A percentile compares a stretch with the other conserved stretches of the same genome.
These are phyloP conservation scores for Magnusiomyces tetraspermus DNA, from an alignment of 1,139 yeast genomes.

Conservation along the genomic window DNA sequence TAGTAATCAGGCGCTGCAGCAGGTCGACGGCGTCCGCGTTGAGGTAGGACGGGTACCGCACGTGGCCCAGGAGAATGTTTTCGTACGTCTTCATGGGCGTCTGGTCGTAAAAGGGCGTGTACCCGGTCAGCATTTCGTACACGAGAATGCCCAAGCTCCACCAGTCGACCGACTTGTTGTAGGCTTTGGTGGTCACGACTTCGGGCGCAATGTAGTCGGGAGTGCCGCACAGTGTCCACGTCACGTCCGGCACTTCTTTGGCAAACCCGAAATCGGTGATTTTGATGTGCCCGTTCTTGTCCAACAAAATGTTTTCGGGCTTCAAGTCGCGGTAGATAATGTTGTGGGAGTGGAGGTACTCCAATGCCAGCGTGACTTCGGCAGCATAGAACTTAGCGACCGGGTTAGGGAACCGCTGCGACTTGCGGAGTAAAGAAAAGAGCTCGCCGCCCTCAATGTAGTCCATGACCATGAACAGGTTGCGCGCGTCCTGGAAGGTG, in stretches of 20 bases:
- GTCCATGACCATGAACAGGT: slow-evolving; percentile 94
- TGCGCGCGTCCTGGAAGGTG: slow-evolving; percentile 82
- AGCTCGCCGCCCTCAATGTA: slow-evolving; percentile 96
- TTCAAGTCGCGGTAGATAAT: slow-evolving; percentile 91
- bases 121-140: slow-evolving; percentile 95
- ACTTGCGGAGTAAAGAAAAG: slow-evolving; percentile 74
- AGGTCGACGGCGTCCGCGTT: slow-evolving; percentile 81
- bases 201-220: slow-evolving; percentile 96
- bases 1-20: slow-evolving; percentile 68
- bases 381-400: slow-evolving; percentile 97
- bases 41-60: slow-evolving; percentile 77
- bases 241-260: slow-evolving; percentile 85
- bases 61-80: slow-evolving; percentile 77
- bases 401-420: slow-evolving; percentile 90
- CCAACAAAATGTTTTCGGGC: slow-evolving; percentile 89
- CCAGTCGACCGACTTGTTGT: slow-evolving; percentile 96
- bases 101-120: slow-evolving; percentile 92
- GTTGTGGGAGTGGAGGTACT: slow-evolving; percentile 79
- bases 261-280: slow-evolving; percentile 96
- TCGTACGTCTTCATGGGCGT: slow-evolving; percentile 96
- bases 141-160: slow-evolving; percentile 96
- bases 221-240: slow-evolving; percentile 93
- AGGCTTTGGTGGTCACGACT: slow-evolving; percentile 91
- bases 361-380: slow-evolving; percentile 84
- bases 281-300: slow-evolving; percentile 87